Evolutionary conservation across 768 basidiomycete genomes (phyloP).

Genomic region (Mycena chlorophos): DNA sequence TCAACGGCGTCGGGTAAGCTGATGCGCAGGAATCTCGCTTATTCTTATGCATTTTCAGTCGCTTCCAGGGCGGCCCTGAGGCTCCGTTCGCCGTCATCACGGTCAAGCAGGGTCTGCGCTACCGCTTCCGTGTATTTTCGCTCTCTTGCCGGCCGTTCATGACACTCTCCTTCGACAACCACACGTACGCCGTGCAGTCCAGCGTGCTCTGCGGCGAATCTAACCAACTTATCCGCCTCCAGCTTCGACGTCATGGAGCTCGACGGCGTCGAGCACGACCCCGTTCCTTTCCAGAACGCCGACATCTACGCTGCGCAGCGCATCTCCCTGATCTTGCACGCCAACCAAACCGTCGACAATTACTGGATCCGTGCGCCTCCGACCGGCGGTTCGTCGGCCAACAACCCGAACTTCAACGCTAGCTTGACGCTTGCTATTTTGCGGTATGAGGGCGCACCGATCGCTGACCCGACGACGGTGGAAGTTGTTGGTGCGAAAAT

Average conservation of each 20-base stretch:
- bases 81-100: slow-evolving; percentile 43
- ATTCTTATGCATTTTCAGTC: background rate
- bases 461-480: slow-evolving; percentile 33
- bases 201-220: background rate
- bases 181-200: slow-evolving; percentile 30
- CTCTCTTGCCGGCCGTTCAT: slow-evolving; percentile 48
- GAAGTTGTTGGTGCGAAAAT: slow-evolving; percentile 25
- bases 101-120: slow-evolving; percentile 42
- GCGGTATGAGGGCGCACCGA: slow-evolving; percentile 37
- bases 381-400: slow-evolving; percentile 27
- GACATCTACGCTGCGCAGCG: slow-evolving; percentile 46
- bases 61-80: slow-evolving; percentile 12
- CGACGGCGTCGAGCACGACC: slow-evolving; percentile 43
- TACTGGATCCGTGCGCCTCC: slow-evolving; percentile 44
- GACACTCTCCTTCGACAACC: slow-evolving; percentile 39
- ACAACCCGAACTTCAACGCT: slow-evolving; percentile 31
- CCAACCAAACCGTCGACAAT: slow-evolving; percentile 44
- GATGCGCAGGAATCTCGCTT: background rate
- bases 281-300: slow-evolving; percentile 40
- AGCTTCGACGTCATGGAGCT: slow-evolving; percentile 34
- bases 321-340: slow-evolving; percentile 38
- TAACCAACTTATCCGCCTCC: too few species aligned
- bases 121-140: slow-evolving; percentile 51
- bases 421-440: slow-evolving; percentile 39
- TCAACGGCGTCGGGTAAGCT: slow-evolving; percentile 38